Evolutionary conservation across 495 filamentous ascomycete species (phyloP), one percentile per base, ranked within the genome.

Genomic region (Talaromyces liani): DNA sequence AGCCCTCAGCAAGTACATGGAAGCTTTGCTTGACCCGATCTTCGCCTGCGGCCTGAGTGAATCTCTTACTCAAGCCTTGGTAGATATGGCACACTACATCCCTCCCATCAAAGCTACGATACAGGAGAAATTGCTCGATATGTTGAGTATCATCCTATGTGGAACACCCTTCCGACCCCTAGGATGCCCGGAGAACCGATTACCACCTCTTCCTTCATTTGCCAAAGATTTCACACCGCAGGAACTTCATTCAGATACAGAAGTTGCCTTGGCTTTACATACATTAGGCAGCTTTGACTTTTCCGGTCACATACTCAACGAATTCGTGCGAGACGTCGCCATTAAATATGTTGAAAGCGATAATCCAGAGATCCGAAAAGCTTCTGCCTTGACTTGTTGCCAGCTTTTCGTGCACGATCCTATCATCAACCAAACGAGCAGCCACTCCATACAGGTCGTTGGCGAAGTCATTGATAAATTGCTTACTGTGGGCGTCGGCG

Each of bases 11-110:
- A 98, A 97, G 71, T 96, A 97, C 69, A 96, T 99, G 89, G 92
- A 97, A 68, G 90, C 91, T 18, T 77, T 98, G 25, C 84, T 99
- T 2, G 93, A 98, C 66, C 92, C 95, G 3, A 97, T 99, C 65
- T 98, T 99, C 74, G 91, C 91, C 18, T 99, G 94, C 67, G 93
- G 93, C 53, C 80, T 99, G 45, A 96, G 90, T 61, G 88, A 91
- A 65, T 91, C 94, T 58, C 82, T 99, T 20, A 96, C 91, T 0
- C 93, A 98, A 71, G 94, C 94, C 14, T 78, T 99, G 58, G 92
- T 97, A 22, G 94, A 98, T 70, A 96, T 99, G 90, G 93, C 94
- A 47, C 94, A 97, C 70, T 98, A 98, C 71, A 96, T 99, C 58
- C 93, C 94, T 0, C 94, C 95, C 1, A 89, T 96, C 65, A 93